phyloP scores from a whole-genome alignment of 257 asterid species.

The Lycium ferocissimum region DNA sequence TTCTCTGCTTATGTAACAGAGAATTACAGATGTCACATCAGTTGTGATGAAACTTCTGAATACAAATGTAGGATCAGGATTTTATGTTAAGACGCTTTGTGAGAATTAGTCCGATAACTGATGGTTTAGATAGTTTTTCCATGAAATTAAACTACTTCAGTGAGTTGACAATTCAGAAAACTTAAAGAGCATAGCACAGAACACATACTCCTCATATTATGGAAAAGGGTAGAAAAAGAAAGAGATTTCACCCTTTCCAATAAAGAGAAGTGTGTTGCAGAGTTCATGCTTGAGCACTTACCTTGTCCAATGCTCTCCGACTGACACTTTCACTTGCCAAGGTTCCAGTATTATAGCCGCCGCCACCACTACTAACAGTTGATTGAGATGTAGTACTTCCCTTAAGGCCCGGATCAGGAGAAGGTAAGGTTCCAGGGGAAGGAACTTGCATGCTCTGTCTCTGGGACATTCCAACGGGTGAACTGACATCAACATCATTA shows the following conservation, averaged over 20 bases:
- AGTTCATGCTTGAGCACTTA: slow-evolving; percentile 28
- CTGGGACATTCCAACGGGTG: slow-evolving; percentile 43
- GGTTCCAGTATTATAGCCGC: slow-evolving; percentile 39
- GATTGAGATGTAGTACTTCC: slow-evolving; percentile 49
- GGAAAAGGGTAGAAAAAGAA: not conserved
- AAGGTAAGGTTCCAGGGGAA: slow-evolving; percentile 37
- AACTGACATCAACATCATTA: slow-evolving; percentile 44
- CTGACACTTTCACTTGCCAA: slow-evolving; percentile 77
- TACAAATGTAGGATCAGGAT: slow-evolving; percentile 6
- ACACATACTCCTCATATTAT: not conserved
- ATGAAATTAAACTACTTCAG: not conserved
- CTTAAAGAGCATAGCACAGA: not conserved
- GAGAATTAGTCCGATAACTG: not conserved
- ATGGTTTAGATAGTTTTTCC: not conserved
- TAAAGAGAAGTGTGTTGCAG: not conserved
- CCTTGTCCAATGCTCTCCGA: slow-evolving; percentile 96
- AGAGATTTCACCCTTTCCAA: not conserved
- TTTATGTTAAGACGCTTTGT: not conserved
- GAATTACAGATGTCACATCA: slow-evolving; percentile 15
- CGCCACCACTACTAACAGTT: slow-evolving; percentile 42
- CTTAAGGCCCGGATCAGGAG: slow-evolving; percentile 53
- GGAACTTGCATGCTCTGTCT: slow-evolving; percentile 42
- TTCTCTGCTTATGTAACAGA: not conserved
- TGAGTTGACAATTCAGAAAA: not conserved
- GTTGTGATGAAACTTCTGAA: not conserved